Conservation (phyloP, 140 eudicot species). For the Bidens hawaiensis region DNA sequence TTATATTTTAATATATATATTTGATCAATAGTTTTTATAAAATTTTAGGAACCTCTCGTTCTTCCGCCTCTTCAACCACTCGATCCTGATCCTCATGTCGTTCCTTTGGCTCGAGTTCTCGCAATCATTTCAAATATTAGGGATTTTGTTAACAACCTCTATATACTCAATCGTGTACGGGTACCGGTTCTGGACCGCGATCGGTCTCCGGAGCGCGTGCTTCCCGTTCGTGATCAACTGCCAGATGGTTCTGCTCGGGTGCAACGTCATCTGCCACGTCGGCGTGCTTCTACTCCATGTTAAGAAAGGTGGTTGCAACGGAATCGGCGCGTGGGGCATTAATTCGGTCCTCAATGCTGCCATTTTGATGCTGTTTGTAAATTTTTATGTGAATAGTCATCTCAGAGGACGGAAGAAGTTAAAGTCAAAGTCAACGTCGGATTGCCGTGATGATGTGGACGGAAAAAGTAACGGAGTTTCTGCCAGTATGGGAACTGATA, state of each 20-base stretch:
- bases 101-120: constrained; percentile 82
- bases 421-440: background rate
- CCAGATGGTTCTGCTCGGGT: constrained; percentile 44
- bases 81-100: constrained; percentile 53
- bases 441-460: background rate
- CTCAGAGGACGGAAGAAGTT: constrained; percentile 12
- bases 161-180: constrained; percentile 67
- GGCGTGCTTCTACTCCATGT: constrained; percentile 68
- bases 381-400: constrained; percentile 54
- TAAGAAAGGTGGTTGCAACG: constrained; percentile 78
- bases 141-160: constrained; percentile 46
- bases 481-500: background rate
- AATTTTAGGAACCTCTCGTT: constrained; percentile 41
- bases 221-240: constrained; percentile 73
- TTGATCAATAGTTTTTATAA: too few relatives aligned
- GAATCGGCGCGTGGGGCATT: constrained; percentile 79
- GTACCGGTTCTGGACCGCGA: constrained; percentile 81
- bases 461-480: background rate
- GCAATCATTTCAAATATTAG: constrained; percentile 71
- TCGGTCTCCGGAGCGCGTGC: constrained; percentile 67
- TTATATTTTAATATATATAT: too few relatives aligned
- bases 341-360: constrained; percentile 77
- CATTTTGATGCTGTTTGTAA: constrained; percentile 53
- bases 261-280: constrained; percentile 57
- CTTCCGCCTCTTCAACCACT: constrained; percentile 53